Conservation (phyloP, 2,329 filamentous ascomycete species). For the Lachnellula occidentalis region DNA sequence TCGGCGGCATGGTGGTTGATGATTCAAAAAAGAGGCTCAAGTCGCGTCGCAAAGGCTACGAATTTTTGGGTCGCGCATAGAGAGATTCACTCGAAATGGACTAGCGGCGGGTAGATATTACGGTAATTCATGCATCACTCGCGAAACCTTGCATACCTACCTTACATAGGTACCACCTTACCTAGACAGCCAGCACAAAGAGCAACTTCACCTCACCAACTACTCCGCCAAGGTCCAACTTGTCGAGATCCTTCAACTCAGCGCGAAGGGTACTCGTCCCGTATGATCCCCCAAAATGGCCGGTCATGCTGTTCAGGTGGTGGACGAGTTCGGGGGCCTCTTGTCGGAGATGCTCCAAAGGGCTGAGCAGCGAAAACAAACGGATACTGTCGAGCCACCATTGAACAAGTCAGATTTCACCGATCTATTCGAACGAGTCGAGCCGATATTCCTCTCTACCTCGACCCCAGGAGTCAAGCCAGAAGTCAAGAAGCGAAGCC, state of each 20-base stretch:
- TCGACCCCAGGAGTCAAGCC: conserved; percentile 21
- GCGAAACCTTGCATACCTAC: not conserved
- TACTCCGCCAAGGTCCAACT: not conserved
- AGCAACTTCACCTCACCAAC: not conserved
- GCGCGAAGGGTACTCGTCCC: not conserved
- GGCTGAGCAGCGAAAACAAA: conserved; percentile 54
- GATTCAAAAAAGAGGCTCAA: conserved; percentile 4
- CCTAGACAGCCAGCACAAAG: not conserved
- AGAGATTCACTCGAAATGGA: not conserved
- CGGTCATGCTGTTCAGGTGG: conserved; percentile 47
- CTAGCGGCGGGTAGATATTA: conserved; percentile 4
- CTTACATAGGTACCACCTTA: not conserved
- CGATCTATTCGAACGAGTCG: conserved; percentile 42
- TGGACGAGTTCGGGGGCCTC: conserved; percentile 47
- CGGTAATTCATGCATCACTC: not conserved
- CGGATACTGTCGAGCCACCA: conserved; percentile 63
- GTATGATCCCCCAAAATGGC: conserved; percentile 38
- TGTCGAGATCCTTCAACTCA: not conserved
- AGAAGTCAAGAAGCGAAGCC: conserved; percentile 41
- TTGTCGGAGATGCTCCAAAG: conserved; percentile 53
- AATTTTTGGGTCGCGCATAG: not conserved
- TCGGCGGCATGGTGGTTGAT: conserved; percentile 28
- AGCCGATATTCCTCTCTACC: conserved; percentile 32
- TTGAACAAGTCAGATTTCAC: conserved; percentile 64
- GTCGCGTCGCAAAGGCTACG: conserved; percentile 3